A percentile compares a stretch with the other conserved stretches of the same genome.
These are phyloP conservation scores for Linnemannia schmuckeri DNA, from an alignment of 192 early-diverging fungal genomes.

Conservation along the genomic window DNA sequence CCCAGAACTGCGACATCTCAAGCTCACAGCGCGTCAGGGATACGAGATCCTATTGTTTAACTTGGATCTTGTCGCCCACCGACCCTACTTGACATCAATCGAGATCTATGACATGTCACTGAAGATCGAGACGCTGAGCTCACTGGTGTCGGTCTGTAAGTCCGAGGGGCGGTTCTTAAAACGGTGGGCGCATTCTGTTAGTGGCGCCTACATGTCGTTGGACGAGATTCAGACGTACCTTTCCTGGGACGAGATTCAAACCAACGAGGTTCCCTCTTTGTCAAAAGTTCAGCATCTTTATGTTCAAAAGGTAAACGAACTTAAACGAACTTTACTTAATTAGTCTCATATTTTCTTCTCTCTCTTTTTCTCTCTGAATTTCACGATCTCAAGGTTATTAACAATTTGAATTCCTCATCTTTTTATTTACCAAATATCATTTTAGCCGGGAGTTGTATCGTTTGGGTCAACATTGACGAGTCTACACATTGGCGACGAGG, in stretches of 20 bases:
- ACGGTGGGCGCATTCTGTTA: conserved; percentile 4
- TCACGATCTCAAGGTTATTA: too few relatives aligned
- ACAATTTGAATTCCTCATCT: not conserved
- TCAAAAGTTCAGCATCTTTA: conserved; percentile 22
- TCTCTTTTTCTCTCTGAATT: not conserved
- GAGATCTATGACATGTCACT: conserved; percentile 25
- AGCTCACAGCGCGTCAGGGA: conserved; percentile 19
- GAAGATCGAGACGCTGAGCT: conserved; percentile 21
- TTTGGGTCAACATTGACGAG: conserved; percentile 29
- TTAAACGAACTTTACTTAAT: not conserved
- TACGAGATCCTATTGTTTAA: conserved; percentile 15
- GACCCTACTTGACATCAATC: conserved; percentile 10
- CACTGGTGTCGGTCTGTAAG: conserved; percentile 2
- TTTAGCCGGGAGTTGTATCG: not conserved
- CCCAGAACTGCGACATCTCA: conserved; percentile 18
- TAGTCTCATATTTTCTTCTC: not conserved
- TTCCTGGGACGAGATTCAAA: not conserved
- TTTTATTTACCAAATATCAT: not conserved
- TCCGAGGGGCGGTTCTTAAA: conserved; percentile 11
- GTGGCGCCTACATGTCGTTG: not conserved
- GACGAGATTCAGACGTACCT: not conserved
- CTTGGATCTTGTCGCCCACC: not conserved
- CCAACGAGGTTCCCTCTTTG: conserved; percentile 18
- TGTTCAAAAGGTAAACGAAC: conserved; percentile 35
- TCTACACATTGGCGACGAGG: conserved; percentile 31